phyloP scores from a whole-genome alignment of 2,329 filamentous ascomycete species.

The Fulvia fulva region DNA sequence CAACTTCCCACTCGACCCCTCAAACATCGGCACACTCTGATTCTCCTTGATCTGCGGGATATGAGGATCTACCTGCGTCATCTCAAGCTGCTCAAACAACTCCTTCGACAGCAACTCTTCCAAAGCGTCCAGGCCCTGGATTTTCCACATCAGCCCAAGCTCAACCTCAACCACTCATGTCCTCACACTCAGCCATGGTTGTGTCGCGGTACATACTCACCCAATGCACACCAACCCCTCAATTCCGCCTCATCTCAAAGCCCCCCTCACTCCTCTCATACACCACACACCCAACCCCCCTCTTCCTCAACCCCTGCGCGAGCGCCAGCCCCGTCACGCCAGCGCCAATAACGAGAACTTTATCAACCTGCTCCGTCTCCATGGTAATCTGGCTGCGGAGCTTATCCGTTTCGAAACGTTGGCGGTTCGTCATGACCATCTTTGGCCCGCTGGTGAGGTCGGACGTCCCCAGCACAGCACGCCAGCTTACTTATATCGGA shows the following conservation, averaged over 20 bases:
- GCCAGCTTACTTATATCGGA: too few relatives aligned
- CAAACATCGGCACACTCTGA: conserved; percentile 6
- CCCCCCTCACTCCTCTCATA: conserved; percentile 24
- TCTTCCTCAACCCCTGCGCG: conserved; percentile 27
- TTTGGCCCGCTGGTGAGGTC: too few relatives aligned
- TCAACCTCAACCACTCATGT: too few relatives aligned
- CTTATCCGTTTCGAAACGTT: neutral
- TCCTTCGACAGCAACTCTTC: conserved; percentile 5
- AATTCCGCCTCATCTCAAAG: conserved; percentile 6
- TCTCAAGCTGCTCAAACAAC: neutral
- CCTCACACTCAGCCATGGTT: too few relatives aligned
- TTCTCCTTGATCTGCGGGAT: neutral
- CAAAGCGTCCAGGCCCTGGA: conserved; percentile 1
- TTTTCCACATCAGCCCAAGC: neutral
- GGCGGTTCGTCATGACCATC: neutral
- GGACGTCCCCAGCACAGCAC: too few relatives aligned
- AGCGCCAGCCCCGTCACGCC: conserved; percentile 26
- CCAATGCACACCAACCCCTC: conserved; percentile 13
- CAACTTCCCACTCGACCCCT: conserved; percentile 7
- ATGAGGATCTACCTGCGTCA: conserved; percentile 8
- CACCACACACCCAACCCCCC: conserved; percentile 20
- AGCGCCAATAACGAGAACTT: conserved; percentile 28
- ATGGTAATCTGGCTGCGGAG: neutral
- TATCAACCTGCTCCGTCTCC: neutral
- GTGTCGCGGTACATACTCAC: neutral